A percentile compares a stretch with the other conserved stretches of the same genome.
phyloP scores from a whole-genome alignment of 2,329 filamentous ascomycete species.

The Paraconiothyrium brasiliense region DNA sequence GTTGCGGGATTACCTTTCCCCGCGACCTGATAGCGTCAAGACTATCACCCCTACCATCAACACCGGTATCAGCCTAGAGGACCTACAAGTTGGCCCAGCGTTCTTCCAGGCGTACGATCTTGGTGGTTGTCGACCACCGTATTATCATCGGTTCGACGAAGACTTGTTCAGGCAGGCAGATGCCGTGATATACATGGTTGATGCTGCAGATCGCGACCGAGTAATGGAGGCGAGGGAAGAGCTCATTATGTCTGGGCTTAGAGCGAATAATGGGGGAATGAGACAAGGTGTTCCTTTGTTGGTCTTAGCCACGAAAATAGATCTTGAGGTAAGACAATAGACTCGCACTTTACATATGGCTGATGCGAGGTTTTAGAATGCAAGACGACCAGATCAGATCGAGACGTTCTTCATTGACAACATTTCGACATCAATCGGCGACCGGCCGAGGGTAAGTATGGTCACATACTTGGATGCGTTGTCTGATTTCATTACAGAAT shows the following conservation, averaged over 20 bases:
- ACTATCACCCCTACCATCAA: not conserved
- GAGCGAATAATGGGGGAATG: not conserved
- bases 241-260: not conserved
- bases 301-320: not conserved
- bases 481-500: not conserved
- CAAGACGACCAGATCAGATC: conserved; percentile 1
- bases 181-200: not conserved
- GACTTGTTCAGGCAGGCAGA: not conserved
- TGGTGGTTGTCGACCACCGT: not conserved
- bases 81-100: not conserved
- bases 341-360: not conserved
- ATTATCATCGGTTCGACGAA: not conserved
- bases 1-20: not conserved
- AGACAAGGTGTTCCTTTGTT: not conserved
- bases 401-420: not conserved
- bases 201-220: conserved; percentile 3
- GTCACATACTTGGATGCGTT: not conserved
- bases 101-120: not conserved
- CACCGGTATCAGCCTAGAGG: not conserved
- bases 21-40: not conserved
- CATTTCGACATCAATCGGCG: not conserved
- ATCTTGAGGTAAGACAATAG: not conserved
- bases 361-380: not conserved
- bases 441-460: not conserved
- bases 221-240: not conserved